Base-by-base conservation (phyloP, 257 asterid genomes). In the Fraxinus cuspidata region DNA sequence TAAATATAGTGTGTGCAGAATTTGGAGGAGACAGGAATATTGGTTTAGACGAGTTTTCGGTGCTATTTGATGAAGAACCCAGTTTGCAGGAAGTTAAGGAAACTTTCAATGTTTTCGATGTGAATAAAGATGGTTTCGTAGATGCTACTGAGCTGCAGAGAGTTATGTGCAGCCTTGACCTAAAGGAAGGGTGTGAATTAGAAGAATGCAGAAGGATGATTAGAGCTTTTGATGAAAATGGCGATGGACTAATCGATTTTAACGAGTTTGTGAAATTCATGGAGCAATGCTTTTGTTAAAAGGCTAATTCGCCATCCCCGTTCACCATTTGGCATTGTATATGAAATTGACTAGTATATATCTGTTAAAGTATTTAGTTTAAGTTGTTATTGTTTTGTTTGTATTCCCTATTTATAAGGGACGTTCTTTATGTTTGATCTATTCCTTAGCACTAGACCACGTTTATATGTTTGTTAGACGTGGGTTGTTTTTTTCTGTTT, bases 31-130 rank as follows among this genome's bases (percentile, higher is more conserved):
- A 58, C 12, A 23, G 2, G 16, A 58, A 8, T 58, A 18, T 58
- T 8, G 15, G 29, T n/a, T 21, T 21, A 0, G 29, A 23, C 1
- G 67, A 58, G 3, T 58, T 58, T 23, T 58, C 31, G 1, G 31
- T 0, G 4, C 28, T 58, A 23, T 58, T 58, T 58, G 29, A 70
- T 75, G 84, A 84, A 42, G 86, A 86, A 71, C 87, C 90, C 0
- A 80, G 85, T 74, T 70, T 80, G 40, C 84, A 65, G 28, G 90
- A 87, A 38, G 83, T 86, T 51, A 83, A 82, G 85, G 78, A 81
- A 71, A 70, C 79, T 19, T 90, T 88, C 67, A 51, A 70, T 19
- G 90, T 83, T 84, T 90, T 86, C 71, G 94, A 90, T 73, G 84
- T 75, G 47, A 85, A 85, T 31, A 74, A 71, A 63, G 89, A 90